Evolutionary conservation across 2,329 filamentous ascomycete species (phyloP), one percentile per base, ranked within the genome.

Genomic region (Phaeosphaeriaceae sp.): DNA sequence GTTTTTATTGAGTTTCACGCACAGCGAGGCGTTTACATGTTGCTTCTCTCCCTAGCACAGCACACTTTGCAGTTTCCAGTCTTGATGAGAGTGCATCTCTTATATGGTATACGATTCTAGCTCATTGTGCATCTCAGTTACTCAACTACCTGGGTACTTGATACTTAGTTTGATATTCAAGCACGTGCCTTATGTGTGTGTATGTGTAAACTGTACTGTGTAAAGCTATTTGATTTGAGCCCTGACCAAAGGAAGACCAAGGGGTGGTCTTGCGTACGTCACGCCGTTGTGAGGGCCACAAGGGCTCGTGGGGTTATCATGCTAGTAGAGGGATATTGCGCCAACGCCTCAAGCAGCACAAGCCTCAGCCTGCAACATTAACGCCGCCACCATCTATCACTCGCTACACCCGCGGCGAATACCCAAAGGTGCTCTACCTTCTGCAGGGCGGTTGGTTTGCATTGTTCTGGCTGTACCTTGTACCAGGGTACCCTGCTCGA

Each of bases 361-460:
- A 45, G 42, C 32, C 44, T 17, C 34, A 23, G 34, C 28, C 30
- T 39, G 46, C 40, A 38, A 26, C 23, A 7, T 26, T 26, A 26
- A 20, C 46, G 20, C 39, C 36, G 46, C 39, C 36, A 21, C 32
- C 33, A 29, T 34, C 34, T n/a, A 18, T 16, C 18, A 36, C 36
- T 40, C 36, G 18, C 29, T 46, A 36, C 36, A 26, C 29, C 32
- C 29, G 29, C 37, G 13, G 37, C 32, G 21, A 13, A 41, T 29
- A 18, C 21, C 15, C 20, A 34, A 20, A 17, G 29, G 42, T 13
- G 30, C 20, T 23, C 29, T 37, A 28, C 15, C 20, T 20, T 16
- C 37, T 28, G 33, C 21, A 29, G 42, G 35, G 45, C 44, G 30
- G 28, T 39, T 45, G 34, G 55, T 35, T 23, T 40, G 42, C 41